Base-by-base conservation (phyloP, 495 filamentous ascomycete genomes). In the Penicillium silybi region DNA sequence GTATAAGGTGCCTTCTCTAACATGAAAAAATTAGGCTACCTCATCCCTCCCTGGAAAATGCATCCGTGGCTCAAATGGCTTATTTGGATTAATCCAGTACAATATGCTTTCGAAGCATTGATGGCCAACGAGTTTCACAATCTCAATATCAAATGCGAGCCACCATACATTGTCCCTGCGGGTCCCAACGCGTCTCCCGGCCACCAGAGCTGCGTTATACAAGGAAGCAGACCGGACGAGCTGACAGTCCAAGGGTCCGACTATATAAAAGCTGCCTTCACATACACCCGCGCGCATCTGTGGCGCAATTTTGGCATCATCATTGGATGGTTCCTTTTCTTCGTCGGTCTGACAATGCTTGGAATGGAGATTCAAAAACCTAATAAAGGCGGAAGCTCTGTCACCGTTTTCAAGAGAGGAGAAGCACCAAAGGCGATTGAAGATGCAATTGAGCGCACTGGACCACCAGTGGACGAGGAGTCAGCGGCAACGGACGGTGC, bases 61-160 rank as follows among this genome's bases (percentile, higher is more conserved):
- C 81, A 83, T 47, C 82, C 86, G 0, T 95, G 87, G 87, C 84
- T 92, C 44, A 78, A 80, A 44, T 95, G 90, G 90, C 69, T 92
- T 1, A 79, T 78, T 15, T 86, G 81, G 72, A 77, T 93, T 48
- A 88, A 92, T 49, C 90, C 89, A 0, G 70, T 93, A 5, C 75
- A 82, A 34, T 95, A 92, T 57, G 79, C 80, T 0, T 91, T 89
- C 50, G 89, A 87, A 66, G 80, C 72, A 0, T 54, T 86, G 23
- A 76, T 89, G 74, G 58, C 79, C 0, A 89, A 89, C 52, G 78
- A 80, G 48, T 80, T 80, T 44, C 65, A 76, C 48, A 66, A 73
- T 48, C 56, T 79, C 13, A 49, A 67, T 6, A 72, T 80, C 19
- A 47, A 70, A 62, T 80, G 78, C 41, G 74, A 80, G 11, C 70